Conservation (phyloP, 1,284 basidiomycete genomes). For the Cryptococcus sp. region DNA sequence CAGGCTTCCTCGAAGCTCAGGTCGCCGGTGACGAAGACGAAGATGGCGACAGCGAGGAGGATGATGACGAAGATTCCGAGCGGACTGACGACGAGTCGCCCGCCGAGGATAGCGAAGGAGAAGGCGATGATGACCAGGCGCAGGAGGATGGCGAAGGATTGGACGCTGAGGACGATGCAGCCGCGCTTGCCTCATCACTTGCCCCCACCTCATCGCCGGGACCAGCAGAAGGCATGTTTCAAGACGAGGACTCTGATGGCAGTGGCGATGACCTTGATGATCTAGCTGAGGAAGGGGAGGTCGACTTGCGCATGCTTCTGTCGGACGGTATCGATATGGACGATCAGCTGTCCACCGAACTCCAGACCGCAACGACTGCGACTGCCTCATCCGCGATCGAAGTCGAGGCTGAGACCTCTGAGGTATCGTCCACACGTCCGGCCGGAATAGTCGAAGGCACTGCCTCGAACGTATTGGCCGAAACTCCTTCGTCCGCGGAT, state of each 20-base stretch:
- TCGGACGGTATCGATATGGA: constrained; percentile 21
- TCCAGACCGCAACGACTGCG: neutral
- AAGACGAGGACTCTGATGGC: constrained; percentile 28
- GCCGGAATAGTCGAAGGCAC: no score
- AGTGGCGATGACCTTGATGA: constrained; percentile 23
- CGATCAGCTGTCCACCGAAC: neutral
- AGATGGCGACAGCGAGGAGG: constrained; percentile 29
- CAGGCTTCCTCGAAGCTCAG: constrained; percentile 81
- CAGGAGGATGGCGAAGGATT: constrained; percentile 40
- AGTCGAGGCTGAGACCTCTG: neutral
- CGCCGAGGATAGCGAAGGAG: constrained; percentile 31
- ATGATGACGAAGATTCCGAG: constrained; percentile 32
- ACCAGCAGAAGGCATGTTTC: constrained; percentile 15
- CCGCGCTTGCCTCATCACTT: no score
- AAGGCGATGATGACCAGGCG: constrained; percentile 35
- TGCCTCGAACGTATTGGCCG: no score
- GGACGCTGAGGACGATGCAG: constrained; percentile 1
- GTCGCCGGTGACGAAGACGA: constrained; percentile 61
- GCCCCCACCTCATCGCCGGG: no score
- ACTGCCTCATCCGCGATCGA: neutral
- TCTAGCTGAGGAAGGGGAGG: constrained; percentile 16
- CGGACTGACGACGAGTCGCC: constrained; percentile 33
- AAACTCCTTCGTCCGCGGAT: no score
- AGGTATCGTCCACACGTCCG: neutral
- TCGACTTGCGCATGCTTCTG: constrained; percentile 28